Evolutionary conservation across 192 early-diverging fungal species (phyloP).

Genomic region (Chytriomyces hyalinus): DNA sequence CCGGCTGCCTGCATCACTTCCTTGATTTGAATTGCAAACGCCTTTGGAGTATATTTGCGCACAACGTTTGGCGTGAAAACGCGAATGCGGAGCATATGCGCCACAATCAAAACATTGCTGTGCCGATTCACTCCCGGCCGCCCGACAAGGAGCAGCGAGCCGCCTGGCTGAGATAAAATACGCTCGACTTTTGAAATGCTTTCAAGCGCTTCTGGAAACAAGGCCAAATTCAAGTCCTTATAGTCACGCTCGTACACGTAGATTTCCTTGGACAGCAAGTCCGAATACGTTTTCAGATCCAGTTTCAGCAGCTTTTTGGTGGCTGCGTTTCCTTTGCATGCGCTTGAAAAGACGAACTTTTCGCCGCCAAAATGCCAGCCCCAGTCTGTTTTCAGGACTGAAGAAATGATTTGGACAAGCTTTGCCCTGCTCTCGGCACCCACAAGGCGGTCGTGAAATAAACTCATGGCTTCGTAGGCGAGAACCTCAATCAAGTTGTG

Average conservation of each 20-base stretch:
- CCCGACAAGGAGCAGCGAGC: conserved; percentile 59
- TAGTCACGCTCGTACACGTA: conserved; percentile 51
- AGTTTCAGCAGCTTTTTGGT: conserved; percentile 35
- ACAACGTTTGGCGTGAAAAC: conserved; percentile 48
- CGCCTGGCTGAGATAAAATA: conserved; percentile 54
- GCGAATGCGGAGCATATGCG: conserved; percentile 51
- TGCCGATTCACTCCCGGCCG: conserved; percentile 56
- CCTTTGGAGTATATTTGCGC: conserved; percentile 49
- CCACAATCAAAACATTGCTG: conserved; percentile 44
- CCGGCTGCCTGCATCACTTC: conserved; percentile 53
- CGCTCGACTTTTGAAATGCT: conserved; percentile 54
- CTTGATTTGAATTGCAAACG: conserved; percentile 57
- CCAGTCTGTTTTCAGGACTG: conserved; percentile 55
- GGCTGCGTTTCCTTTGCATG: conserved; percentile 20
- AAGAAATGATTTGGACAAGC: conserved; percentile 43
- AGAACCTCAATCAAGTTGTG: conserved; percentile 50
- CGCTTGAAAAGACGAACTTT: conserved; percentile 34
- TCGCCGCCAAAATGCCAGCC: conserved; percentile 32
- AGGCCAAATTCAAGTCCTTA: conserved; percentile 47
- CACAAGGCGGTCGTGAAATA: conserved; percentile 60
- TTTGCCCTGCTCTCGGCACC: conserved; percentile 43
- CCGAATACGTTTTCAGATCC: conserved; percentile 36
- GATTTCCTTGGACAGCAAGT: conserved; percentile 41
- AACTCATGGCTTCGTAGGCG: conserved; percentile 52
- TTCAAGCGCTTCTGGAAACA: conserved; percentile 57